Base-by-base conservation (phyloP, 306 rosid genomes). In the Ormosia emarginata region DNA sequence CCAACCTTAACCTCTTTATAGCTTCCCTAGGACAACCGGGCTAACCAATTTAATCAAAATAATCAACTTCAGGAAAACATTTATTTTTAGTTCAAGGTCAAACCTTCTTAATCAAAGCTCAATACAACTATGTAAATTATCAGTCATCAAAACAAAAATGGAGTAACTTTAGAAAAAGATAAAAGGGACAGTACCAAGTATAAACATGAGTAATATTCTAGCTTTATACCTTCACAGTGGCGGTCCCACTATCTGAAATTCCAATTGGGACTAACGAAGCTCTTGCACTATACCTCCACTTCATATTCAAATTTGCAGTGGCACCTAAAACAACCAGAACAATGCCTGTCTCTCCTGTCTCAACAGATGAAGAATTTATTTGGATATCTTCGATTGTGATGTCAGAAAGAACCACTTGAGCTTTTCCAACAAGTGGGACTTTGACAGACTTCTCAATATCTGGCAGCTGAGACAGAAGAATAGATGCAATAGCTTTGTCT, bases 161-260 rank as follows among this genome's bases (percentile, higher is more conserved):
- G 29, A 41, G 59, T 34, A 67, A 70, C 66, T 39, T 62, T 41
- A 52, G 79, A 17, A 33, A 37, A 32, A 13, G 18, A 30, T 36
- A 71, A 39, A 55, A 55, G 37, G 9, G 52, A 7, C n/a, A 61
- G 37, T 3, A 72, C 10, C 8, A 41, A 37, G 59, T 5, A 70
- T 76, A 59, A 36, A 55, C 12, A 43, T 53, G 55, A 64, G 33
- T 13, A 44, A 64, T 75, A 82, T 77, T 74, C 47, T 63, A 56
- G 29, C 37, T 29, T 4, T 32, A 56, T 82, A 93, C 98, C 98
- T 89, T 85, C 37, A 89, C 89, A 77, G 89, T 82, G 34, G 99
- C 99, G 3, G 62, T 87, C 29, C 99, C 99, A 74, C 89, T 14
- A 82, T 93, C 99, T 4, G 97, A 84, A 73, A 93, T 85, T 43